phyloP scores from a whole-genome alignment of 2,329 filamentous ascomycete species.

The Lecanicillium sp. region DNA sequence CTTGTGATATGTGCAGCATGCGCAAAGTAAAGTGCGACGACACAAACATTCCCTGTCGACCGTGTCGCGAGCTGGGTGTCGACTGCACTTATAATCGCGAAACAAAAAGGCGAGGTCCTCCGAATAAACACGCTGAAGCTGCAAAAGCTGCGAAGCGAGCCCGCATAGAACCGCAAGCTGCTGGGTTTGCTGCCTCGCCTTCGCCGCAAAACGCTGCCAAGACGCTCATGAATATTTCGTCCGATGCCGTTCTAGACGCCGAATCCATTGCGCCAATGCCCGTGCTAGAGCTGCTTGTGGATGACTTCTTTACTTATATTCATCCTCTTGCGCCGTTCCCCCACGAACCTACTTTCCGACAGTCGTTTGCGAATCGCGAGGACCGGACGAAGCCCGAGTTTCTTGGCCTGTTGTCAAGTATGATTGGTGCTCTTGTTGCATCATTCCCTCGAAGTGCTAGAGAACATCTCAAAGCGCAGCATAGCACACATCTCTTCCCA shows the following conservation, averaged over 20 bases:
- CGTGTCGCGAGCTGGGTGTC: constrained; percentile 47
- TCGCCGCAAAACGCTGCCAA: constrained; percentile 40
- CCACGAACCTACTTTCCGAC: constrained; percentile 68
- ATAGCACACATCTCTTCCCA: constrained; percentile 56
- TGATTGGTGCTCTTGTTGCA: constrained; percentile 65
- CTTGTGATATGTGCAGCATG: constrained; percentile 54
- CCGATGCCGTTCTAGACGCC: constrained; percentile 40
- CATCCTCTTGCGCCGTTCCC: constrained; percentile 71
- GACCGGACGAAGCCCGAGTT: constrained; percentile 60
- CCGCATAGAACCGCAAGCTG: constrained; percentile 25
- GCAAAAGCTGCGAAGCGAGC: constrained; percentile 44
- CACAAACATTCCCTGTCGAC: constrained; percentile 45
- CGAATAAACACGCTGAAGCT: constrained; percentile 50
- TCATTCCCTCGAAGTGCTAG: constrained; percentile 67
- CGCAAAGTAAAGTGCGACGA: constrained; percentile 56
- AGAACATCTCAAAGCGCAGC: constrained; percentile 58
- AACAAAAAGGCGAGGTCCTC: constrained; percentile 50
- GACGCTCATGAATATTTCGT: constrained; percentile 37
- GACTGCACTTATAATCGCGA: constrained; percentile 49
- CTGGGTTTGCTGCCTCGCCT: constrained; percentile 22
- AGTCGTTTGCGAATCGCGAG: constrained; percentile 57
- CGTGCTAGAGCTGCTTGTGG: constrained; percentile 60
- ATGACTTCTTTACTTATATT: constrained; percentile 79
- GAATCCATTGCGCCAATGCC: constrained; percentile 65
- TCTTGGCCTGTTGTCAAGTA: constrained; percentile 62